phyloP scores from a whole-genome alignment of 2,329 filamentous ascomycete genomes.

The Pseudocercospora crystallina region DNA sequence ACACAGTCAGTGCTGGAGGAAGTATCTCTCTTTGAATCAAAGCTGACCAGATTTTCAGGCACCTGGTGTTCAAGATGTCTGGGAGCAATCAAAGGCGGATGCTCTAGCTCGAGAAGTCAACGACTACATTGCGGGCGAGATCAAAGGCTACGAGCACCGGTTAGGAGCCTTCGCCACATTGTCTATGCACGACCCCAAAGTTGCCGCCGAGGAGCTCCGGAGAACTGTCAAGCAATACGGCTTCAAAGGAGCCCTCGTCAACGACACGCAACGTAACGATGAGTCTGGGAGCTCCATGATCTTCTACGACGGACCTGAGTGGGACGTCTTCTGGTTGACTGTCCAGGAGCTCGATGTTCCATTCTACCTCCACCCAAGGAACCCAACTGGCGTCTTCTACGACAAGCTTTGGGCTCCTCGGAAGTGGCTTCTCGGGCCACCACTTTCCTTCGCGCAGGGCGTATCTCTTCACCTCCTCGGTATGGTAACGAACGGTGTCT shows the following conservation, averaged over 20 bases:
- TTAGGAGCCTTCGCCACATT: slow-evolving; percentile 47
- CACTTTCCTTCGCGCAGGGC: slow-evolving; percentile 59
- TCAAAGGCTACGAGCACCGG: slow-evolving; percentile 43
- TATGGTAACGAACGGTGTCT: slow-evolving; percentile 52
- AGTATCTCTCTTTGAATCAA: too few species aligned
- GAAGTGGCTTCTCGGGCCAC: slow-evolving; percentile 61
- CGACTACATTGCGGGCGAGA: slow-evolving; percentile 46
- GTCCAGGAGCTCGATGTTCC: slow-evolving; percentile 62
- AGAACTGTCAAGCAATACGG: slow-evolving; percentile 54
- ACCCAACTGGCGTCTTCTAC: slow-evolving; percentile 49
- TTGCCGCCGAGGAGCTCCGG: slow-evolving; percentile 52
- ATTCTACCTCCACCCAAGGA: slow-evolving; percentile 62
- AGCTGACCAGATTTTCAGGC: too few species aligned
- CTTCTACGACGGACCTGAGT: slow-evolving; percentile 64
- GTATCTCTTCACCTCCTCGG: slow-evolving; percentile 59
- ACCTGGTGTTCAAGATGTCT: slow-evolving; percentile 51
- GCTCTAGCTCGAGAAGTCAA: slow-evolving; percentile 48
- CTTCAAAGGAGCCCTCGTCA: slow-evolving; percentile 38
- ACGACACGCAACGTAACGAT: slow-evolving; percentile 54
- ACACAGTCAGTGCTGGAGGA: slow-evolving; percentile 35
- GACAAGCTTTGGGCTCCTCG: slow-evolving; percentile 61
- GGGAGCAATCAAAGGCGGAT: slow-evolving; percentile 45
- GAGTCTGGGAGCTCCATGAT: slow-evolving; percentile 60
- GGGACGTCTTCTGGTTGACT: slow-evolving; percentile 62
- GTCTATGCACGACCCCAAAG: slow-evolving; percentile 51